These are phyloP conservation scores for Cyberlindnera maritima DNA, from an alignment of 805 yeast species.

Conservation along the genomic window DNA sequence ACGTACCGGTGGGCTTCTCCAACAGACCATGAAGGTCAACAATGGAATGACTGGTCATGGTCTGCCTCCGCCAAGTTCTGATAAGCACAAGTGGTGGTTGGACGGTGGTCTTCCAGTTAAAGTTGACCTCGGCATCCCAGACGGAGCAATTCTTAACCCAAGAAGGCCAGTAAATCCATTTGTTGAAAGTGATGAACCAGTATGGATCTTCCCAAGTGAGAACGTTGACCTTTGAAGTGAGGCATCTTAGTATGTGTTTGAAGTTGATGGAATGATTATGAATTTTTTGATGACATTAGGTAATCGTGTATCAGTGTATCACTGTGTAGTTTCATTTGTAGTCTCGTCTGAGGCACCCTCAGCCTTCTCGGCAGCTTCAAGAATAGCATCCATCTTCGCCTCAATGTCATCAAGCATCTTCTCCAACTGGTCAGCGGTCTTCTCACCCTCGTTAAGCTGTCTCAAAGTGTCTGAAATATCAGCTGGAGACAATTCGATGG, in stretches of 20 bases:
- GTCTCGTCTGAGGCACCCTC: background rate
- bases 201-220: conserved; percentile 10
- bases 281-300: background rate
- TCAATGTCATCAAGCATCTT: conserved; percentile 63
- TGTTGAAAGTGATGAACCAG: conserved; percentile 38
- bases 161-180: conserved; percentile 73
- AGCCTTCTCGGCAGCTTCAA: conserved; percentile 44
- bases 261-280: background rate
- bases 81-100: conserved; percentile 87
- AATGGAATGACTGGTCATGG: conserved; percentile 34
- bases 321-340: background rate
- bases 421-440: conserved; percentile 60
- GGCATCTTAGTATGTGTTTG: background rate
- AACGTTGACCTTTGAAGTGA: background rate
- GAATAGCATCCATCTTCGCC: conserved; percentile 55
- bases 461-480: conserved; percentile 45
- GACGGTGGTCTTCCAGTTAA: conserved; percentile 60
- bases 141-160: conserved; percentile 61
- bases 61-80: conserved; percentile 89
- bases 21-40: background rate
- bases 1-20: conserved; percentile 17
- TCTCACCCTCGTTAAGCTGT: conserved; percentile 65
- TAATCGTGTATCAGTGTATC: background rate
- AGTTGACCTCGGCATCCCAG: conserved; percentile 45
- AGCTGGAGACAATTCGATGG: conserved; percentile 36